phyloP scores from a whole-genome alignment of 23 red algal genomes.

The Pyropia yezoensis region DNA sequence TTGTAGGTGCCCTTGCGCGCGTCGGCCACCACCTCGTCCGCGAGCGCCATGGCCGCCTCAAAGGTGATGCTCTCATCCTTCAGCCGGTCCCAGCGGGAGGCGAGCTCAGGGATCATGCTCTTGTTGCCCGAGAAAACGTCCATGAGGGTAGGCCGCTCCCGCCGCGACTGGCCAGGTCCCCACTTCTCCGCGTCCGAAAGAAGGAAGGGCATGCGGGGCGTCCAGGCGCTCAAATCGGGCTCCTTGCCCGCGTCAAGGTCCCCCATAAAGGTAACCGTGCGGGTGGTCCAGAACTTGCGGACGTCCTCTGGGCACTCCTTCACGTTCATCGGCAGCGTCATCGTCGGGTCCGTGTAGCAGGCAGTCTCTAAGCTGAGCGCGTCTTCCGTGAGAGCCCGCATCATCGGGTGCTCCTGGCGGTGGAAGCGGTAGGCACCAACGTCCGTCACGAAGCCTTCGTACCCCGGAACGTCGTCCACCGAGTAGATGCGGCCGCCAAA shows the following conservation, averaged over 20 bases:
- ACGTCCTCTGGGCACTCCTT: no score
- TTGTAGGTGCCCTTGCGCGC: conserved; percentile 9
- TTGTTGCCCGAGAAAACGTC: conserved; percentile 3
- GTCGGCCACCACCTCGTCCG: conserved; percentile 17
- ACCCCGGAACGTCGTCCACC: conserved; percentile 11
- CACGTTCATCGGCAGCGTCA: no score
- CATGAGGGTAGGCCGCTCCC: not conserved
- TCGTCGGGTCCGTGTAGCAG: conserved; percentile 5
- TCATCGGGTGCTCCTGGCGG: not conserved
- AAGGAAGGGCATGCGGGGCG: conserved; percentile 7
- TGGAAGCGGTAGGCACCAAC: conserved; percentile 30
- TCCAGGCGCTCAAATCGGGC: conserved; percentile 1
- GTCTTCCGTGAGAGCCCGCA: conserved; percentile 3
- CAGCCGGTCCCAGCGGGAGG: conserved; percentile 3
- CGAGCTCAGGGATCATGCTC: conserved; percentile 12
- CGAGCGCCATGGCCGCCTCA: conserved; percentile 23
- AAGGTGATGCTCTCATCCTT: not conserved
- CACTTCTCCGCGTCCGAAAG: conserved; percentile 1
- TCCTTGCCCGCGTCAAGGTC: no score
- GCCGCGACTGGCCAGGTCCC: conserved; percentile 1
- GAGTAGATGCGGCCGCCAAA: conserved; percentile 39
- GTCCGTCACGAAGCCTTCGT: conserved; percentile 21
- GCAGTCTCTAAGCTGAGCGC: not conserved
- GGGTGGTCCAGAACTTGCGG: no score
- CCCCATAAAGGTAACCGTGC: no score